Evolutionary conservation across 139 green algal genomes (phyloP), one percentile per base, ranked within the genome.

Genomic region (Tetradesmus obliquus): DNA sequence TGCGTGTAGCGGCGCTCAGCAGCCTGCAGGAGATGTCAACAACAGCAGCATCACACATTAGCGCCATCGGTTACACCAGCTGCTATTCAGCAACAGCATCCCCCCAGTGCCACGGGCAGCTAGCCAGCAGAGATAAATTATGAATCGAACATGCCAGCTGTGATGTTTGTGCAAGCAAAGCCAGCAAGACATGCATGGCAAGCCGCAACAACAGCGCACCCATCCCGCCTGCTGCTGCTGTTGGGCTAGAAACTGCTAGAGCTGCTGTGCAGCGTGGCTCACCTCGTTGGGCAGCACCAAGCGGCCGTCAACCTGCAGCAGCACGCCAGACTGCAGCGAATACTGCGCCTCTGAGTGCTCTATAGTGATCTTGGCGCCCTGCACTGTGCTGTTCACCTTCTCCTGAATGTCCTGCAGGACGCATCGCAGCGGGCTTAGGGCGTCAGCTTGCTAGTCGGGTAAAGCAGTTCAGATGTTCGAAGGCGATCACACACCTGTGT

Each of bases 261-360:
- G 53, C 80, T 62, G 45, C 45, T 85, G 10, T 62, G 80, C 12
- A 85, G 13, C 80, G 13, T 3, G 54, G 45, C 85, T 19, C 54
- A 95, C 95, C 92, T 95, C 94, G 74, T 90, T 84, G 57, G 86
- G 86, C 86, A 91, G 79, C n/a, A 58, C 91, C 32, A 98, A 89
- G n/a, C 81, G 84, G 2, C 97, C 97, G 6, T 94, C 94, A 69
- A 99, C 96, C 79, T 97, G 94, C 57, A 99, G 95, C 10, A 98
- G 91, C 17, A 99, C 97, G 53, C 97, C 96, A 13, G 94, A 94
- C 24, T 88, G 81, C 66, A 96, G 88, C 0, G 96, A 97, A 81
- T 97, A 95, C 94, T 99, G 97, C 0, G 96, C 95, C 85, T 99
- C 97, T 53, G 98, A 94, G 57, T 94, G 95, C 88, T 94, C 93